Evolutionary conservation across 1,284 basidiomycete species (phyloP).

Genomic region (Apiotrichum montevideense): DNA sequence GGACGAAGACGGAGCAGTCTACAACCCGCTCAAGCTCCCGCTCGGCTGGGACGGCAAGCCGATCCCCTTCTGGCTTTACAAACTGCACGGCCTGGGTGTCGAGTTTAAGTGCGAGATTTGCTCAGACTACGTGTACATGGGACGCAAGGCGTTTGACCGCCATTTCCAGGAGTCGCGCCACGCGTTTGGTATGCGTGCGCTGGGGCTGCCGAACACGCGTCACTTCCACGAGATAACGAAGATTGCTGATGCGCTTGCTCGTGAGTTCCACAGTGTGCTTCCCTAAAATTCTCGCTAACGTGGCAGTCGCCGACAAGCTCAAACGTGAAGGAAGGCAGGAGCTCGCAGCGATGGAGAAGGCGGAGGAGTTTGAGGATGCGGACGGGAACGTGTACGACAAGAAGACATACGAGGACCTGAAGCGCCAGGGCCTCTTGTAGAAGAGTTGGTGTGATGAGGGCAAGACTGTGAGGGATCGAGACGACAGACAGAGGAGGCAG

Average conservation of each 20-base stretch:
- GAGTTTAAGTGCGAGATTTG: slow-evolving; percentile 98
- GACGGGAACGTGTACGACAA: slow-evolving; percentile 74
- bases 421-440: slow-evolving; percentile 45
- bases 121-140: slow-evolving; percentile 91
- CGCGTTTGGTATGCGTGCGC: slow-evolving; percentile 95
- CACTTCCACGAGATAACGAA: slow-evolving; percentile 98
- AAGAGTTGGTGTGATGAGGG: background rate
- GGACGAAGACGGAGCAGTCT: slow-evolving; percentile 80
- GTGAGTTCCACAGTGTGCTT: slow-evolving; percentile 50
- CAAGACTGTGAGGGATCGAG: too few relatives aligned
- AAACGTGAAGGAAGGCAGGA: slow-evolving; percentile 90
- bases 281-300: slow-evolving; percentile 50
- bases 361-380: slow-evolving; percentile 94
- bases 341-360: slow-evolving; percentile 81
- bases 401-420: slow-evolving; percentile 46
- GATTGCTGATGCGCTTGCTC: slow-evolving; percentile 89
- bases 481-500: background rate
- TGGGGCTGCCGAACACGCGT: slow-evolving; percentile 97
- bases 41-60: slow-evolving; percentile 98
- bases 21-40: slow-evolving; percentile 95
- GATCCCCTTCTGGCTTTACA: slow-evolving; percentile 98
- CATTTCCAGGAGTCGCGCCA: slow-evolving; percentile 77
- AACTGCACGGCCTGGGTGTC: slow-evolving; percentile 92
- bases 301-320: slow-evolving; percentile 78
- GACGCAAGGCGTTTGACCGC: slow-evolving; percentile 50